A percentile compares a stretch with the other conserved stretches of the same genome.
Evolutionary conservation across 352 stramenopile genomes (phyloP).

Genomic region (Pythium vanterpoolii): DNA sequence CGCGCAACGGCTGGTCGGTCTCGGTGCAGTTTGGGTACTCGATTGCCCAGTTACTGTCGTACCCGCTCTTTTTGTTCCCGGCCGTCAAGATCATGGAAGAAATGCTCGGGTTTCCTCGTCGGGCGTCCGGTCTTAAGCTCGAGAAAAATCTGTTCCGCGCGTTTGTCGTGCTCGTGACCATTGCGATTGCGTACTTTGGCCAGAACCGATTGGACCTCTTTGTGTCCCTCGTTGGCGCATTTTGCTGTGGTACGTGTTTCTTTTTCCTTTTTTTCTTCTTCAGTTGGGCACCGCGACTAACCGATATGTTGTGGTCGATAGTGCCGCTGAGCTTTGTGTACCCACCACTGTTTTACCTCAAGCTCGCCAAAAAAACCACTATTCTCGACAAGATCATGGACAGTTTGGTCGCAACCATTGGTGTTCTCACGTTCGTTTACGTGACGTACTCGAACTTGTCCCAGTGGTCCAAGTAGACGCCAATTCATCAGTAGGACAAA

Average conservation of each 20-base stretch:
- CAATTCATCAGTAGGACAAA: not conserved
- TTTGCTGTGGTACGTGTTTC: slow-evolving; percentile 65
- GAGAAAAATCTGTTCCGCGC: slow-evolving; percentile 75
- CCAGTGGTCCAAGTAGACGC: slow-evolving; percentile 49
- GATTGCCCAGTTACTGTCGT: slow-evolving; percentile 71
- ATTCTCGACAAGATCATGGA: slow-evolving; percentile 58
- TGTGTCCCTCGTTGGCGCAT: slow-evolving; percentile 77
- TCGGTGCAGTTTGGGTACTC: slow-evolving; percentile 80
- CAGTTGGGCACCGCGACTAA: not conserved
- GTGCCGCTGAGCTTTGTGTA: slow-evolving; percentile 82
- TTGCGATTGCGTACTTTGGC: slow-evolving; percentile 74
- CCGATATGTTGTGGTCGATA: slow-evolving; percentile 21
- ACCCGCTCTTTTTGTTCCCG: slow-evolving; percentile 77
- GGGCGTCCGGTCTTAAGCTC: slow-evolving; percentile 61
- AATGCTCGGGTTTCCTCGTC: slow-evolving; percentile 69
- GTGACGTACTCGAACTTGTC: slow-evolving; percentile 78
- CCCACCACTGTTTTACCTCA: slow-evolving; percentile 74
- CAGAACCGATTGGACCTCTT: slow-evolving; percentile 75
- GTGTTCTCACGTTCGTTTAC: slow-evolving; percentile 78
- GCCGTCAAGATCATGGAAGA: slow-evolving; percentile 85
- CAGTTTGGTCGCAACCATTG: slow-evolving; percentile 49
- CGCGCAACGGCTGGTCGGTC: slow-evolving; percentile 67
- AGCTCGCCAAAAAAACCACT: slow-evolving; percentile 48
- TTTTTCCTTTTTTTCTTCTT: not conserved
- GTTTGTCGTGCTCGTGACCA: slow-evolving; percentile 56